A percentile compares a stretch with the other conserved stretches of the same genome.
Conservation (phyloP, 2,329 filamentous ascomycete genomes). For the Rhynchosporium graminicola region DNA sequence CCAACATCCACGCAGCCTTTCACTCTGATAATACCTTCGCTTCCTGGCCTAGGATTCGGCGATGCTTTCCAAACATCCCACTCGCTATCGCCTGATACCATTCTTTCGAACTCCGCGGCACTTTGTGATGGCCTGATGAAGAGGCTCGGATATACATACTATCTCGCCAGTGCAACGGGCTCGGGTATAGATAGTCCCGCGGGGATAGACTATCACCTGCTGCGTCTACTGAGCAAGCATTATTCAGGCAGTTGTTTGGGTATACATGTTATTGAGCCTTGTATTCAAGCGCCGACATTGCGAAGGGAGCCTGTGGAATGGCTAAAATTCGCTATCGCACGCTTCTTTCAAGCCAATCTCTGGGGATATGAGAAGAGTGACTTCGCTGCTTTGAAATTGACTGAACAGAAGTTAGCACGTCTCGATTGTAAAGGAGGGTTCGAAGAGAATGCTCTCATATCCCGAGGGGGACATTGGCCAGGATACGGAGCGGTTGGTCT, state of each 20-base stretch:
- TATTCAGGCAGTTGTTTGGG: constrained; percentile 56
- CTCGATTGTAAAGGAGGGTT: neutral
- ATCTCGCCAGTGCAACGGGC: constrained; percentile 57
- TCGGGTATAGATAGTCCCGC: constrained; percentile 49
- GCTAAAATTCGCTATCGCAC: constrained; percentile 58
- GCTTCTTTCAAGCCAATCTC: constrained; percentile 49
- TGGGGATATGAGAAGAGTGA: constrained; percentile 59
- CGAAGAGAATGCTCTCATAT: constrained; percentile 18
- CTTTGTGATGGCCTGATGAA: constrained; percentile 61
- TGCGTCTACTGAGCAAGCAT: constrained; percentile 49
- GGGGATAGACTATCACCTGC: constrained; percentile 54
- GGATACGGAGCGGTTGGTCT: constrained; percentile 22
- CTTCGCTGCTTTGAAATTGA: constrained; percentile 44
- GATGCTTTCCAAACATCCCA: constrained; percentile 51
- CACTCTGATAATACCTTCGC: constrained; percentile 65
- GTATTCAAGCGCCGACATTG: constrained; percentile 51
- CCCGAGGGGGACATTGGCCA: constrained; percentile 10
- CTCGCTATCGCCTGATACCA: neutral
- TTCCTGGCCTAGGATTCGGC: constrained; percentile 68
- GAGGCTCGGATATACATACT: constrained; percentile 58
- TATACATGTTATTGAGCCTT: constrained; percentile 61
- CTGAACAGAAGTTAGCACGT: neutral
- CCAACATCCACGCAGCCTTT: constrained; percentile 52
- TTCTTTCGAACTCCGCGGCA: constrained; percentile 55
- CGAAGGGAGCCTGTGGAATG: constrained; percentile 49